Evolutionary conservation across 106 monocot genomes (phyloP).

Genomic region (Narthecium ossifragum): DNA sequence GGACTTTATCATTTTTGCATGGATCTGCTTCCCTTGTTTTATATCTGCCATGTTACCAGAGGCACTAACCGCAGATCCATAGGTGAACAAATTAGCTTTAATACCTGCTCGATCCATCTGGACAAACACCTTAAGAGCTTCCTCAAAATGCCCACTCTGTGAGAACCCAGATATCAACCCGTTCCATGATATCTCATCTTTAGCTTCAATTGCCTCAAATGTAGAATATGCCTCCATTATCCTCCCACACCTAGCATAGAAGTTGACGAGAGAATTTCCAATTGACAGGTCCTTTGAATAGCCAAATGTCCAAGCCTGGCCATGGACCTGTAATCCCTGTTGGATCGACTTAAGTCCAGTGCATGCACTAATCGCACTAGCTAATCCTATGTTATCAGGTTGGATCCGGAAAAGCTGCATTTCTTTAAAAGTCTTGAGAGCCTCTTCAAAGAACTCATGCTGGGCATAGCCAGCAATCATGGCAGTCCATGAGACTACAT

Average conservation of each 20-base stretch:
- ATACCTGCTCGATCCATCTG: slow-evolving; percentile 44
- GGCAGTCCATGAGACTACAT: slow-evolving; percentile 87
- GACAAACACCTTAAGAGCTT: slow-evolving; percentile 56
- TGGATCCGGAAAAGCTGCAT: slow-evolving; percentile 43
- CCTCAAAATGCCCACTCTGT: slow-evolving; percentile 66
- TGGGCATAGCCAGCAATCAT: slow-evolving; percentile 87
- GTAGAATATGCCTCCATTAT: slow-evolving; percentile 48
- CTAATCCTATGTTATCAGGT: slow-evolving; percentile 64
- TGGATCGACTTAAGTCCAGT: slow-evolving; percentile 56
- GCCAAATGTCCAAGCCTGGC: slow-evolving; percentile 41
- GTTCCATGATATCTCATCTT: slow-evolving; percentile 87
- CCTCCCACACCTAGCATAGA: slow-evolving; percentile 73
- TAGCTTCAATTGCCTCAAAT: slow-evolving; percentile 31
- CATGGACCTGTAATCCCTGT: slow-evolving; percentile 63
- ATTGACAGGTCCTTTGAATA: slow-evolving; percentile 64
- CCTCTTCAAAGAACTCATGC: slow-evolving; percentile 55
- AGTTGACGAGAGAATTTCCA: slow-evolving; percentile 66
- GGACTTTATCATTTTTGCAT: slow-evolving; percentile 65
- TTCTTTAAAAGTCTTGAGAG: slow-evolving; percentile 57
- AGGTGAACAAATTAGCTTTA: slow-evolving; percentile 58
- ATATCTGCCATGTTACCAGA: slow-evolving; percentile 64
- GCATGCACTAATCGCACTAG: slow-evolving; percentile 76
- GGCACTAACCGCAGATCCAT: slow-evolving; percentile 53
- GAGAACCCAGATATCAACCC: slow-evolving; percentile 82
- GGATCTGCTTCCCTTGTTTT: slow-evolving; percentile 73